Conservation (phyloP, 2,329 filamentous ascomycete species). For the Ceratocystis destructans region DNA sequence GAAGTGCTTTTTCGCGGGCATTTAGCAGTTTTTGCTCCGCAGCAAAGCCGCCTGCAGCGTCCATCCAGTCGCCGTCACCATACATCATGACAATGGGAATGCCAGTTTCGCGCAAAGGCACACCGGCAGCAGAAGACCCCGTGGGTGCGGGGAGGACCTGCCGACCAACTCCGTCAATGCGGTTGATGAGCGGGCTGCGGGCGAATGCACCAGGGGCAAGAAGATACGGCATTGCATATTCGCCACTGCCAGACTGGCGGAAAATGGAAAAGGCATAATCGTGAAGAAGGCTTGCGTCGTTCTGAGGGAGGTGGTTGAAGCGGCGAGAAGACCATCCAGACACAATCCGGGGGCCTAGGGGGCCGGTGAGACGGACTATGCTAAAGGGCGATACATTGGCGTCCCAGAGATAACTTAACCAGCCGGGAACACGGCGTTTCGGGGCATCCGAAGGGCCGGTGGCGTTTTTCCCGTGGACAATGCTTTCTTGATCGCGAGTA, state of each 20-base stretch:
- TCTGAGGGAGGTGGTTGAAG: conserved; percentile 72
- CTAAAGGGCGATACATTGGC: conserved; percentile 93
- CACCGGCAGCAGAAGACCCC: conserved; percentile 22
- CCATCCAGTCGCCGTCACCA: conserved; percentile 98
- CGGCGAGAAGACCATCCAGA: conserved; percentile 89
- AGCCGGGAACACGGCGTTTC: conserved; percentile 56
- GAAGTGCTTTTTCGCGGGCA: conserved; percentile 46
- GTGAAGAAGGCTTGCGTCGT: conserved; percentile 74
- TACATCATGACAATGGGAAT: conserved; percentile 88
- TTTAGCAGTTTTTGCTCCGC: conserved; percentile 66
- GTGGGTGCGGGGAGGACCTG: conserved; percentile 35
- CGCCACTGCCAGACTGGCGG: conserved; percentile 77
- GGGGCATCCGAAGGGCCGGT: conserved; percentile 26
- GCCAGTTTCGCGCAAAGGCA: conserved; percentile 41
- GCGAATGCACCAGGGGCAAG: conserved; percentile 90
- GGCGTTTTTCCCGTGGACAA: conserved; percentile 28
- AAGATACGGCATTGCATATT: conserved; percentile 85
- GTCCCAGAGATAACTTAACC: conserved; percentile 91
- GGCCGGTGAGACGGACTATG: conserved; percentile 74
- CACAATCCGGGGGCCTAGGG: conserved; percentile 78
- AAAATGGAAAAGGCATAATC: conserved; percentile 93
- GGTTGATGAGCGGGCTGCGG: conserved; percentile 69
- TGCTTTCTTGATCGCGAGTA: conserved; percentile 53
- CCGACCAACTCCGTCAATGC: conserved; percentile 77
- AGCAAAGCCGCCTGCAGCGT: conserved; percentile 69